Evolutionary conservation across 441 rosid species (phyloP).

Genomic region (Syzygium malaccense): DNA sequence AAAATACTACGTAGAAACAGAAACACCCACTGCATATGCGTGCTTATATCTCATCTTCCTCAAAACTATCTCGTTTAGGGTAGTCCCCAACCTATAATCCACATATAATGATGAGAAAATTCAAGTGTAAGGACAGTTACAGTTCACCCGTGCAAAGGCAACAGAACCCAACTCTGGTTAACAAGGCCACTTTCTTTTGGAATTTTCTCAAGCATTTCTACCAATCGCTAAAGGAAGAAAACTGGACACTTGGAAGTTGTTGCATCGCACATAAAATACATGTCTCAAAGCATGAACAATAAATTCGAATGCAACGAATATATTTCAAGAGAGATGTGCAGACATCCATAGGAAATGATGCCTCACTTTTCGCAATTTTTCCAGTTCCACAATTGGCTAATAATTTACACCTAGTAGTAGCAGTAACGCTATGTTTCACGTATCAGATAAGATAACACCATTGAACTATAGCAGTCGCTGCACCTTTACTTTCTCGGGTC

Average conservation of each 20-base stretch:
- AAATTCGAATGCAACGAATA: neutral
- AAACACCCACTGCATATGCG: too few relatives aligned
- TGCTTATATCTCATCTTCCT: too few relatives aligned
- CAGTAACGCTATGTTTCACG: neutral
- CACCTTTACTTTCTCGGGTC: conserved; percentile 14
- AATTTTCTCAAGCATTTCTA: neutral
- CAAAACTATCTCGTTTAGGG: too few relatives aligned
- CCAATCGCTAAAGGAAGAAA: neutral
- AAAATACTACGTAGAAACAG: too few relatives aligned
- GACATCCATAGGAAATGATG: neutral
- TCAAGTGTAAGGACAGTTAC: neutral
- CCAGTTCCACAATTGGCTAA: neutral
- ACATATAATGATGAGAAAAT: neutral
- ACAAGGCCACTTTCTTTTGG: neutral
- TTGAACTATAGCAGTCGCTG: neutral
- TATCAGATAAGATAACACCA: neutral
- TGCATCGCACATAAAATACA: neutral
- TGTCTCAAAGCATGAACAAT: neutral
- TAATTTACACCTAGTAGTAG: neutral
- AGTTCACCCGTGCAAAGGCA: neutral
- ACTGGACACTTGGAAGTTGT: neutral
- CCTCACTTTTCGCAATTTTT: neutral
- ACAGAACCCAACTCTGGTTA: neutral
- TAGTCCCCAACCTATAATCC: conserved; percentile 8
- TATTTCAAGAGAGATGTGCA: neutral